Evolutionary conservation across 192 early-diverging fungal species (phyloP), one percentile per base, ranked within the genome.

Genomic region (Backusella psychrophila): DNA sequence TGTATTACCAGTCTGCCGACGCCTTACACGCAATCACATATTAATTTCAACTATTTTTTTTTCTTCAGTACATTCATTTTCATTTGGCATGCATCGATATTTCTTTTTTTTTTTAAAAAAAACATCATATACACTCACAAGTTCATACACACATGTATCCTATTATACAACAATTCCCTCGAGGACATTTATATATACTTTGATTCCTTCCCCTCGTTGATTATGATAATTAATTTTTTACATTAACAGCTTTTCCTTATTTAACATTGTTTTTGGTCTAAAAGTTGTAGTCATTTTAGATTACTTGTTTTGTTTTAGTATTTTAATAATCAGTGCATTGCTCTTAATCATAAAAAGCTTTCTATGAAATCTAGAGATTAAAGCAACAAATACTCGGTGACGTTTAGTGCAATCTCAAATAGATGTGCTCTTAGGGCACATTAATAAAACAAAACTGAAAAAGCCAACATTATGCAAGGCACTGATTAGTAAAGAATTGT

Each of bases 211-310:
- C 38, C 23, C 23, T 59, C 35, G n/a, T 68, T 68, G 66, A 68
- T 68, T 68, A 68, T 68, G 35, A 68, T 68, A 34, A 17, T 67
- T 34, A 67, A 8, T 66, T 35, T 36, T 38, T 68, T 36, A 68
- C 19, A 29, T 68, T 68, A 68, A 68, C 31, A 63, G 56, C 35
- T 38, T 68, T 21, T 15, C n/a, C 36, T 68, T 38, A 9, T 33
- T 68, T 44, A 44, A 44, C 12, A 4, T 44, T 44, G 3, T 17
- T 17, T 44, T 44, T 44, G 3, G 33, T 33, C 33, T 44, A 35
- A 35, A 67, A 3, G 26, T 4, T 35, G 29, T 67, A 35, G 66
- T 35, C 29, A 67, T 67, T 19, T 19, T 31, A 67, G 35, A 29
- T 31, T 14, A 34, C 66, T 35, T 33, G 11, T 17, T 49, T 49